phyloP scores from a whole-genome alignment of 225 moss, liverwort and hornwort species.

The Polytrichum commune region DNA sequence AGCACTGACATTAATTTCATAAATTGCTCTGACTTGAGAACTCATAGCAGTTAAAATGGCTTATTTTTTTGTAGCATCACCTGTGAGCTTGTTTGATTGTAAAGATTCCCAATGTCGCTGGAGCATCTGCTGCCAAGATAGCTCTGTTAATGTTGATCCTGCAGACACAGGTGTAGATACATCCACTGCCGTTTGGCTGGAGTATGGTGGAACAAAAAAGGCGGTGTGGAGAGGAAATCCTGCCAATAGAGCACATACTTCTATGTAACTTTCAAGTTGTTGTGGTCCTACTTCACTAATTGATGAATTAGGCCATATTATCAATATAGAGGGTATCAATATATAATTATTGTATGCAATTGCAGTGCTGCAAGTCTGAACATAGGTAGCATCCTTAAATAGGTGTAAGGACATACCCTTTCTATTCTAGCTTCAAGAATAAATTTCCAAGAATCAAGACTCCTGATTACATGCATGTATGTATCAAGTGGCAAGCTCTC shows the following conservation, averaged over 20 bases:
- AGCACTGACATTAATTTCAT: too few species aligned
- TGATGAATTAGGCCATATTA: too few species aligned
- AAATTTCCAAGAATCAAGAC: too few species aligned
- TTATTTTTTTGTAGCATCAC: constrained; percentile 14
- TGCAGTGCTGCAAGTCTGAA: neutral
- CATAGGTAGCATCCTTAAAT: too few species aligned
- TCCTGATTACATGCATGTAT: too few species aligned
- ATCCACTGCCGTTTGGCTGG: constrained; percentile 57
- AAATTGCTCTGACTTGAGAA: too few species aligned
- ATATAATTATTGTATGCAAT: neutral
- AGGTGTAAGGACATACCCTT: too few species aligned
- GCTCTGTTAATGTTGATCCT: constrained; percentile 37
- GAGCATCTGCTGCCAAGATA: constrained; percentile 73
- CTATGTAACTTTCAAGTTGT: constrained; percentile 1
- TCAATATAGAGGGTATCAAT: too few species aligned
- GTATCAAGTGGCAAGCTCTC: too few species aligned
- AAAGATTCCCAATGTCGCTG: constrained; percentile 83
- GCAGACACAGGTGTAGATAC: constrained; percentile 9
- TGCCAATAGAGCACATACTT: constrained; percentile 27
- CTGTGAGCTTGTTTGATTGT: constrained; percentile 52
- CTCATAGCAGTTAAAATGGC: too few species aligned
- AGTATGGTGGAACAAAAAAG: constrained; percentile 73
- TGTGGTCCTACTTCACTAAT: too few species aligned
- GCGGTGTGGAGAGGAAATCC: constrained; percentile 78
- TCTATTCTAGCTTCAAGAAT: too few species aligned